Evolutionary conservation across 2,329 filamentous ascomycete species (phyloP).

Genomic region (Aspergillus tanneri): DNA sequence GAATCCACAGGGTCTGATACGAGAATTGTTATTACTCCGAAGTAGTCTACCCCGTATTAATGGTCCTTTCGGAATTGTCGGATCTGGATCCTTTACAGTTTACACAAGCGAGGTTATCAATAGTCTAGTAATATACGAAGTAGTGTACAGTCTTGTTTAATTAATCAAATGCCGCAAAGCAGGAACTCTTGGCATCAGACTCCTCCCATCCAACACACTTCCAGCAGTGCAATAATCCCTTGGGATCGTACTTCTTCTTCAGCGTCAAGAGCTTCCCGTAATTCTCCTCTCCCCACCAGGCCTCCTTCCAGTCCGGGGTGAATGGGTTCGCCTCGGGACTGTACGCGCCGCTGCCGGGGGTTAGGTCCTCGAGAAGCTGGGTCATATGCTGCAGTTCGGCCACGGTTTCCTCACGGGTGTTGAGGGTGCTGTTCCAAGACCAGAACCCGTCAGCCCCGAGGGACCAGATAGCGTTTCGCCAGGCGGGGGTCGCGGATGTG

Average conservation of each 20-base stretch:
- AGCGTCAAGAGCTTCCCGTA: constrained; percentile 17
- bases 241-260: constrained; percentile 20
- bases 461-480: constrained; percentile 20
- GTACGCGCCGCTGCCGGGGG: constrained; percentile 20
- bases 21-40: no score
- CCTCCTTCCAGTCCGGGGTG: constrained; percentile 16
- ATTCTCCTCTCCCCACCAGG: constrained; percentile 21
- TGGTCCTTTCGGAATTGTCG: no score
- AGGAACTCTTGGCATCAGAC: not conserved
- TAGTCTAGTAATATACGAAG: no score
- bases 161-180: not conserved
- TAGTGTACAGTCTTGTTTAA: no score
- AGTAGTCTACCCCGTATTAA: no score
- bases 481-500: constrained; percentile 19
- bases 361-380: constrained; percentile 12
- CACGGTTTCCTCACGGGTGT: constrained; percentile 11
- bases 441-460: constrained; percentile 12
- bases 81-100: no score
- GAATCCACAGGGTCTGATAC: no score
- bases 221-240: constrained; percentile 9
- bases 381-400: constrained; percentile 11
- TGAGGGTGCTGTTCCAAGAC: constrained; percentile 18
- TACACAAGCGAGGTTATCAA: no score
- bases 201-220: not conserved
- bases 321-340: constrained; percentile 22